Conservation (phyloP, 1,139 yeast genomes). For the Sugiyamaella paludigena region DNA sequence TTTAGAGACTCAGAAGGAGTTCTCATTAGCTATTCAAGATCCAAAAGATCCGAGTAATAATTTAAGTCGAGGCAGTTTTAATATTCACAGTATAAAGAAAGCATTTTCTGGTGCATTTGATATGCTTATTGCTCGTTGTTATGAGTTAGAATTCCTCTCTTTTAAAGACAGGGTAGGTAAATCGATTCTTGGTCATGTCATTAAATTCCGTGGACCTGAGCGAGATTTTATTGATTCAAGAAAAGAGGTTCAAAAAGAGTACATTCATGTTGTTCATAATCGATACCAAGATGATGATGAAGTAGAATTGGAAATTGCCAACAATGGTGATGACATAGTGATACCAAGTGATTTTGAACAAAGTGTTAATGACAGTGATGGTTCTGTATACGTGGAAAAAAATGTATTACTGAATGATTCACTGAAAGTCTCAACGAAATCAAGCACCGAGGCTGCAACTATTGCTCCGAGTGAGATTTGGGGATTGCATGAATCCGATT, state of each 20-base stretch:
- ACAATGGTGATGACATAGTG: neutral
- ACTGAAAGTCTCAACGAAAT: too few species aligned
- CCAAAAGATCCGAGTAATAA: conserved; percentile 84
- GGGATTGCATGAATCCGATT: neutral
- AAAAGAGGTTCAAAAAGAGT: conserved; percentile 6
- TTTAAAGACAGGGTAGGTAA: conserved; percentile 68
- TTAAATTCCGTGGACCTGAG: conserved; percentile 69
- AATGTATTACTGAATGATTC: too few species aligned
- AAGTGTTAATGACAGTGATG: neutral
- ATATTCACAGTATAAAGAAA: conserved; percentile 73
- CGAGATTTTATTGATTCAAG: conserved; percentile 83
- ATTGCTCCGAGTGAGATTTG: too few species aligned
- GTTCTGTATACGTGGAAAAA: too few species aligned
- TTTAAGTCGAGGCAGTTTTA: conserved; percentile 82
- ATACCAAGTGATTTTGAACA: conserved; percentile 10
- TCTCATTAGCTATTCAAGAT: conserved; percentile 79
- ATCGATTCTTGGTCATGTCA: conserved; percentile 78
- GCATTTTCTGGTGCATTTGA: conserved; percentile 94
- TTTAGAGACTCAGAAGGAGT: conserved; percentile 57
- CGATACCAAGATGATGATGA: too few species aligned
- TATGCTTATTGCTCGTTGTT: conserved; percentile 48
- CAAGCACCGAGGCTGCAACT: too few species aligned
- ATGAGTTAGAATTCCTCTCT: conserved; percentile 50
- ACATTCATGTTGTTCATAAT: neutral
- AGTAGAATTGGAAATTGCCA: too few species aligned